Base-by-base conservation (phyloP, 805 yeast species). In the Nakazawaea ernobii region DNA sequence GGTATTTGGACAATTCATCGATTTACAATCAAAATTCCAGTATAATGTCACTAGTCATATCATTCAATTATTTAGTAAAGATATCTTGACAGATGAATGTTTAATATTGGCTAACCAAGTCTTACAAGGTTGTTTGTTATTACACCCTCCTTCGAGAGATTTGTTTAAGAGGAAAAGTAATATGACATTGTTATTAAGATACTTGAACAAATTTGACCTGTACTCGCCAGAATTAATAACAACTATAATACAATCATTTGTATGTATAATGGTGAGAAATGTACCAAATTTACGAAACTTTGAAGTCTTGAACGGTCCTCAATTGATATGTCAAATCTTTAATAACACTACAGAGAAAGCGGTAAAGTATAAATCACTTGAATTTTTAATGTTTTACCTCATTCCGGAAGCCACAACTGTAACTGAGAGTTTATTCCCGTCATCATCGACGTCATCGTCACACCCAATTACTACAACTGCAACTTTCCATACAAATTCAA, bases 301-400 rank as follows among this genome's bases (percentile, higher is more conserved):
- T 59, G 92, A 84, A 58, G 56, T 58, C 6, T 60, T 76, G 46
- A 65, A 67, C 6, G 92, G 91, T 0, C 75, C 84, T 32, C 68
- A 74, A 35, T 62, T 64, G 0, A 63, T 84, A 4, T 81, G 86
- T 52, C 56, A 60, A 5, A 54, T 74, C 10, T 67, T 76, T 58
- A 71, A 67, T 48, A 59, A 60, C 27, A 62, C 63, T 39, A 54
- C 59, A 24, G 63, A 74, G 3, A 80, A 80, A 54, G 72, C 72
- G 32, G 73, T 84, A 11, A 81, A 82, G 54, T 75, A 82, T 52
- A 79, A 81, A 54, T 73, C 81, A 10, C 70, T 85, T 42, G 91
- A 85, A 63, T 85, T 84, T 59, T 64, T 85, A 45, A 76, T 84
- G 47, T 82, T 84, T 58, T 84, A 85, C 56, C 62, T 85, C 47